phyloP scores from a whole-genome alignment of 2,329 filamentous ascomycete genomes.

The Rhinocladiella similis region DNA sequence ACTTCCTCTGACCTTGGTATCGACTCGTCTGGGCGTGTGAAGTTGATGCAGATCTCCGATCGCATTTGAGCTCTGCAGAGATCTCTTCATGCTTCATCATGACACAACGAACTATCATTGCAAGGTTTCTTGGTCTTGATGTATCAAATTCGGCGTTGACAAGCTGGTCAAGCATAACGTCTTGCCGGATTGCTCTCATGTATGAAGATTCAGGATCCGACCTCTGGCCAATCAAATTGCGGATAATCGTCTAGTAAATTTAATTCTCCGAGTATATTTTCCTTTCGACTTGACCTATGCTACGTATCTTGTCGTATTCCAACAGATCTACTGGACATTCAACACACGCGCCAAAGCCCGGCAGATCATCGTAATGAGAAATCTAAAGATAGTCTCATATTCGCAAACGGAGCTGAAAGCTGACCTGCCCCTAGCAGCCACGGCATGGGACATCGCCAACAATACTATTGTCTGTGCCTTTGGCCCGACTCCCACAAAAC shows the following conservation, averaged over 20 bases:
- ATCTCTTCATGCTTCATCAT: too few species aligned
- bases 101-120: too few species aligned
- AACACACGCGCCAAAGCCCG: too few species aligned
- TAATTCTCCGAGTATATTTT: constrained; percentile 11
- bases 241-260: constrained; percentile 10
- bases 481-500: constrained; percentile 71
- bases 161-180: not conserved
- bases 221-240: constrained; percentile 14
- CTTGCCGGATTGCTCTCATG: not conserved
- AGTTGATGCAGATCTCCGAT: too few species aligned
- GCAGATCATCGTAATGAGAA: constrained; percentile 65
- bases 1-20: too few species aligned
- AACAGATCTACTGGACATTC: too few species aligned
- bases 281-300: not conserved
- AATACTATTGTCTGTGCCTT: constrained; percentile 74
- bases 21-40: too few species aligned
- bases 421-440: constrained; percentile 67
- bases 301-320: not conserved
- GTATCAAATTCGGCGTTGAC: too few species aligned
- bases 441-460: constrained; percentile 76
- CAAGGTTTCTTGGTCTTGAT: too few species aligned
- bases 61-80: too few species aligned
- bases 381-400: constrained; percentile 76
- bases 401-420: constrained; percentile 62
- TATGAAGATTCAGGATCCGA: not conserved